phyloP scores from a whole-genome alignment of 2,329 filamentous ascomycete species.

The Alternaria arbusti region DNA sequence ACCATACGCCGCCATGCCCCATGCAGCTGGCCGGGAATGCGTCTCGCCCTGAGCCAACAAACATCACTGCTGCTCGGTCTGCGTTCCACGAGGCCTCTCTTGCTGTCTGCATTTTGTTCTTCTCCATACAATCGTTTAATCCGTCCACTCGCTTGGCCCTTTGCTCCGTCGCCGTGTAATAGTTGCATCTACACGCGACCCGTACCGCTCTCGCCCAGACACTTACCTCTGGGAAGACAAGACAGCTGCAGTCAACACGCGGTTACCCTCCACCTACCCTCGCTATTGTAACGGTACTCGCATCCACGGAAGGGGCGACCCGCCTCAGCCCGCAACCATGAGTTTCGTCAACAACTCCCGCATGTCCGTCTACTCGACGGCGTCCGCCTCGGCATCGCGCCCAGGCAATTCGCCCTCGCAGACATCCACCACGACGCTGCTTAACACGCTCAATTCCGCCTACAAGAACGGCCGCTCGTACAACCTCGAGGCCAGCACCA shows the following conservation, averaged over 20 bases:
- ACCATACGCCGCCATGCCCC: slow-evolving; percentile 17
- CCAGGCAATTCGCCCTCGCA: slow-evolving; percentile 72
- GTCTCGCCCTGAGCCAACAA: slow-evolving; percentile 28
- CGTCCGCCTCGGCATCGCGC: slow-evolving; percentile 64
- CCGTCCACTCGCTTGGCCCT: slow-evolving; percentile 27
- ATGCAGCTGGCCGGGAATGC: slow-evolving; percentile 27
- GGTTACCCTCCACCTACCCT: slow-evolving; percentile 16
- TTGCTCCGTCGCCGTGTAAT: slow-evolving; percentile 1
- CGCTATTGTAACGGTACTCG: slow-evolving; percentile 12
- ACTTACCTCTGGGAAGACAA: slow-evolving; percentile 6
- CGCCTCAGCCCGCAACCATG: slow-evolving; percentile 41
- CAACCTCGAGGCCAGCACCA: slow-evolving; percentile 85
- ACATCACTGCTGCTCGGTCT: slow-evolving; percentile 20
- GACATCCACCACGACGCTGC: slow-evolving; percentile 88
- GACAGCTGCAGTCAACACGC: slow-evolving; percentile 25
- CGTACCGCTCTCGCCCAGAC: background rate
- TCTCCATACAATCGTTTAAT: slow-evolving; percentile 39
- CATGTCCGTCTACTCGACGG: slow-evolving; percentile 66
- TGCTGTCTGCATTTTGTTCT: slow-evolving; percentile 27
- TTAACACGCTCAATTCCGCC: slow-evolving; percentile 90
- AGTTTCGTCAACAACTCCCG: slow-evolving; percentile 65
- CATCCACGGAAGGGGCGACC: slow-evolving; percentile 25
- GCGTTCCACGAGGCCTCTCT: slow-evolving; percentile 15
- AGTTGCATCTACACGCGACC: background rate
- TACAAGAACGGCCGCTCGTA: slow-evolving; percentile 86